Base-by-base conservation (phyloP, 2,329 filamentous ascomycete species). In the Claviceps sp. region DNA sequence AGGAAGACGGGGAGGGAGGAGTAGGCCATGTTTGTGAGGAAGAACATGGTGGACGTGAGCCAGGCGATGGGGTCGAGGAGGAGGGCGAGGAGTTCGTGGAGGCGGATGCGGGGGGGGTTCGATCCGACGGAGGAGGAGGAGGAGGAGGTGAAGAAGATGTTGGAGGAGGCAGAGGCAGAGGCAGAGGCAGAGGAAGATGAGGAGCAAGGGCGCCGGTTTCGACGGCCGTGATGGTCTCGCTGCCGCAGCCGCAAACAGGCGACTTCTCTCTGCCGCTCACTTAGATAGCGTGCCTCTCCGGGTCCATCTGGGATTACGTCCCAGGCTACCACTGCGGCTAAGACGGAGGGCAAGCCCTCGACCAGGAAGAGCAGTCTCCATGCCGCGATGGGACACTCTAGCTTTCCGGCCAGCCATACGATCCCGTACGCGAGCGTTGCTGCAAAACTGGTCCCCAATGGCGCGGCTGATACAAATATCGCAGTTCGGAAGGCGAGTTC, bases 401-500 rank as follows among this genome's bases (percentile, higher is more conserved):
- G 61, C 47, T 78, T 69, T 49, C 80, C 11, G 8, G 47, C 86
- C 14, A 88, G 60, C 59, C 79, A 81, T 49, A 89, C 77, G 55
- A 95, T 91, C 22, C 82, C 61, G 82, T 85, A 88, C 7, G 89
- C 88, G 4, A 95, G 72, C 8, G 78, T 83, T 40, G 87, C 87
- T 0, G 88, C 86, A 62, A 94, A 69, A 1, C 82, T 83, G 43
- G 87, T 93, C 1, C 88, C 88, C 4, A 95, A 74, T 1, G 79
- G 79, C 1, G 89, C 89, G 57, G 93, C 90, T 59, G 87, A 89
- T 50, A 96, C 83, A 67, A 95, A 94, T 1, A 95, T 76, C 22
- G 88, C 90, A 0, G 86, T 93, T 39, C 90, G 75, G 54, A 93
- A 84, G 0, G 90, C 91, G 37, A 96, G 71, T 65, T 97, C 91